Evolutionary conservation across 345 rosid genomes (phyloP).

Genomic region (Arabidopsis arenosa): DNA sequence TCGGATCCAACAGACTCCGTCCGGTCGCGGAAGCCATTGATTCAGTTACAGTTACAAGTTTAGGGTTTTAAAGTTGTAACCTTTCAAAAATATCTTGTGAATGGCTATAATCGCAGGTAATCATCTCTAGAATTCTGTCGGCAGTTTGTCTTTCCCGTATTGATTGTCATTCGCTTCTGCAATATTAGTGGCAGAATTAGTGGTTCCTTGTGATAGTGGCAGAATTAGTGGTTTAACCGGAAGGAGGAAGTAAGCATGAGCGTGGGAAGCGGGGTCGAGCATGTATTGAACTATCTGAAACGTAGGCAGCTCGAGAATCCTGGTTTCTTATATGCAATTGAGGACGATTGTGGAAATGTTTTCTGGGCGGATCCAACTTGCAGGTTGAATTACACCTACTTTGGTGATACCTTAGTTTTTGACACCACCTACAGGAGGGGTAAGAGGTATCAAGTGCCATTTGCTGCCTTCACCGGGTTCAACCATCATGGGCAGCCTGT

Average conservation of each 20-base stretch:
- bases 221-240: not conserved
- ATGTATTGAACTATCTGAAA: slow-evolving; percentile 66
- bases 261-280: slow-evolving; percentile 58
- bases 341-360: slow-evolving; percentile 57
- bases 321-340: slow-evolving; percentile 65
- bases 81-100: slow-evolving; percentile 8
- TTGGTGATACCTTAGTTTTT: slow-evolving; percentile 66
- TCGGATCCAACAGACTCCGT: not conserved
- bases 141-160: not conserved
- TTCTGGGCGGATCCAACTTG: slow-evolving; percentile 77
- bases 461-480: slow-evolving; percentile 72
- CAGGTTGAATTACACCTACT: slow-evolving; percentile 59
- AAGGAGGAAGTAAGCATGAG: slow-evolving; percentile 24
- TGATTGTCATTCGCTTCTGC: slow-evolving; percentile 7
- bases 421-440: slow-evolving; percentile 58
- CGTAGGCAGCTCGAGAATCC: slow-evolving; percentile 67
- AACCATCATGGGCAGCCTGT: slow-evolving; percentile 83
- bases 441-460: slow-evolving; percentile 56
- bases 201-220: not conserved
- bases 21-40: slow-evolving; percentile 8
- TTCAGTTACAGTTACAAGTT: not conserved
- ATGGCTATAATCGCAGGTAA: slow-evolving; percentile 6
- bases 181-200: slow-evolving; percentile 1
- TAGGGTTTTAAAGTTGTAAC: slow-evolving; percentile 8
- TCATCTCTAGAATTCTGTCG: not conserved